Evolutionary conservation across 129 eudicot species (phyloP).

Genomic region (Oenanthe sinensis): DNA sequence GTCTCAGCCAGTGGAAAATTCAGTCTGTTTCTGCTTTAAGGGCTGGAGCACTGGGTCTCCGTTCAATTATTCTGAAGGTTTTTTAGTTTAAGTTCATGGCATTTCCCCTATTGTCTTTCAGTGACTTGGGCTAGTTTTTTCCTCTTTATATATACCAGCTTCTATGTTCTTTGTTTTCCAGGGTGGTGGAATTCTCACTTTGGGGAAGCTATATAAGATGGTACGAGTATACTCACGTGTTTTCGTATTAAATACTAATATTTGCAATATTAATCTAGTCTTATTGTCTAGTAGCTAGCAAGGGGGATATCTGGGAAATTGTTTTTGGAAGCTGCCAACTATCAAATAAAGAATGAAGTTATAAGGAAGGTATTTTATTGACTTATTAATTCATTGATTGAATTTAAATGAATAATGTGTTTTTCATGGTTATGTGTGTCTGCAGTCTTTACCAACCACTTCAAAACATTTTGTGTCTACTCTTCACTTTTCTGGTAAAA

Average conservation of each 20-base stretch:
- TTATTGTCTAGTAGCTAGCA: conserved; percentile 43
- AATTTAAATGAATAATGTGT: not conserved
- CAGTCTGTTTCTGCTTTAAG: conserved; percentile 60
- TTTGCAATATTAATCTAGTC: not conserved
- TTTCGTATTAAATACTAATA: not conserved
- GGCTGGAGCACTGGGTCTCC: conserved; percentile 62
- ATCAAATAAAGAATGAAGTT: conserved; percentile 64
- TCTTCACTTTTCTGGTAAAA: not conserved
- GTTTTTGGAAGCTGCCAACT: conserved; percentile 73
- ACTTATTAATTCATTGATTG: not conserved
- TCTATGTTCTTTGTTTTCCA: conserved; percentile 21
- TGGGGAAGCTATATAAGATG: conserved; percentile 59
- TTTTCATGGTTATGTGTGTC: not conserved
- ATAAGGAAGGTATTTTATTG: not conserved
- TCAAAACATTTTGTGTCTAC: not conserved
- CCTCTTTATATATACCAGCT: not conserved
- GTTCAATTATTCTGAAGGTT: conserved; percentile 60
- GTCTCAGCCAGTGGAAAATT: conserved; percentile 72
- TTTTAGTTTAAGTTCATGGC: not conserved
- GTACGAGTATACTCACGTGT: conserved; percentile 28
- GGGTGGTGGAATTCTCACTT: conserved; percentile 83
- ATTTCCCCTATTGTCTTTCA: not conserved
- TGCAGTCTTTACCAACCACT: not conserved
- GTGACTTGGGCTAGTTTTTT: not conserved
- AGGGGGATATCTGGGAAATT: conserved; percentile 58